Percentiles rank a stretch among this genome's conserved stretches.
These are phyloP conservation scores for Ascochyta pisi DNA, from an alignment of 2,329 filamentous ascomycete genomes.

Conservation along the genomic window DNA sequence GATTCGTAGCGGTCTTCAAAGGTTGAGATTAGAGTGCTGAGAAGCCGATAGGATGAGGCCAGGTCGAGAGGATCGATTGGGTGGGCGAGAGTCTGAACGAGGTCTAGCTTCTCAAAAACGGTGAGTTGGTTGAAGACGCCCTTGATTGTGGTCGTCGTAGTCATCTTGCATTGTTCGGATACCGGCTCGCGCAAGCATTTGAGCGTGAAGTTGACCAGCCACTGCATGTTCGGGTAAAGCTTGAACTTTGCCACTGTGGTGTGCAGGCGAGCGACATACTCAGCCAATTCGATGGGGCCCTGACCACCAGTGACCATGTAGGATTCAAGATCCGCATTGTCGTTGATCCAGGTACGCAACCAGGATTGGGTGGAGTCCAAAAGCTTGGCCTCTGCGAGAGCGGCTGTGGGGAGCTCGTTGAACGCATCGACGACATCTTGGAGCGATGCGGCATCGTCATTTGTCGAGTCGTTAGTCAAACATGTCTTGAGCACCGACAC, in stretches of 20 bases:
- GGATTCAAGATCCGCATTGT: slow-evolving; percentile 28
- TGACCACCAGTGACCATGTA: slow-evolving; percentile 19
- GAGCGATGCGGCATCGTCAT: slow-evolving; percentile 7
- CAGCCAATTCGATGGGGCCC: slow-evolving; percentile 17
- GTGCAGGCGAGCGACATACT: slow-evolving; percentile 32
- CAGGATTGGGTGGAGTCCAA: slow-evolving; percentile 25
- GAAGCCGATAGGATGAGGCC: slow-evolving; percentile 30
- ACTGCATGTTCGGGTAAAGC: slow-evolving; percentile 28
- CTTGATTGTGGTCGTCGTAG: slow-evolving; percentile 20
- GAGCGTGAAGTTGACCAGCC: slow-evolving; percentile 34
- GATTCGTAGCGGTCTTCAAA: slow-evolving; percentile 35
- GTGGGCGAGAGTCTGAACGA: slow-evolving; percentile 26
- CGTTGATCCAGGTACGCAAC: slow-evolving; percentile 32
- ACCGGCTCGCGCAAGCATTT: slow-evolving; percentile 27
- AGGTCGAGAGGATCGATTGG: slow-evolving; percentile 10
- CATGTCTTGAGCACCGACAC: slow-evolving; percentile 30
- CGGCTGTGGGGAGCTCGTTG: slow-evolving; percentile 30
- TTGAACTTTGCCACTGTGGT: slow-evolving; percentile 31
- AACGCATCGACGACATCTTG: slow-evolving; percentile 38
- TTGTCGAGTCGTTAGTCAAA: slow-evolving; percentile 22
- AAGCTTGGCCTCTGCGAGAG: slow-evolving; percentile 26
- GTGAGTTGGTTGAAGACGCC: slow-evolving; percentile 25
- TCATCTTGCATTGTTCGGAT: slow-evolving; percentile 15
- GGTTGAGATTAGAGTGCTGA: slow-evolving; percentile 37
- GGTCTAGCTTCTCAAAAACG: slow-evolving; percentile 28